Evolutionary conservation across 495 filamentous ascomycete genomes (phyloP).

Genomic region (Talaromyces nanjingensis): DNA sequence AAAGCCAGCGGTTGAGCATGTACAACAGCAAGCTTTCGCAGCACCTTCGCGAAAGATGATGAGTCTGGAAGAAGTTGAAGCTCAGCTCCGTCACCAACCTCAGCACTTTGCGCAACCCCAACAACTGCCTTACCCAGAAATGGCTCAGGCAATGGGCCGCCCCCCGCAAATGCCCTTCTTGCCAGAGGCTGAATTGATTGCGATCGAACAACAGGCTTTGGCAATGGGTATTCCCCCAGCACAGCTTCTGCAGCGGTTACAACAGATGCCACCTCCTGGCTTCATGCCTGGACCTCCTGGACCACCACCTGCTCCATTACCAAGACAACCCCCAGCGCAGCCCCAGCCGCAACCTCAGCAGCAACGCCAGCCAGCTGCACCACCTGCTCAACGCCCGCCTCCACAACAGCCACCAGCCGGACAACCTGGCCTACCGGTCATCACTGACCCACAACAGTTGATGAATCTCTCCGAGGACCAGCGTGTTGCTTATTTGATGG

Average conservation of each 20-base stretch:
- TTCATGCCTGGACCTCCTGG: constrained; percentile 33
- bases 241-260: constrained; percentile 39
- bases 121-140: constrained; percentile 24
- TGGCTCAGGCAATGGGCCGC: constrained; percentile 27
- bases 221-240: constrained; percentile 31
- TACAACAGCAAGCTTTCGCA: constrained; percentile 14
- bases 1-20: constrained; percentile 20
- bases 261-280: constrained; percentile 36
- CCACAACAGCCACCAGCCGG: constrained; percentile 16
- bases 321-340: constrained; percentile 26
- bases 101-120: constrained; percentile 35
- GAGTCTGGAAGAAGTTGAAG: constrained; percentile 96
- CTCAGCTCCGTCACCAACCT: constrained; percentile 71
- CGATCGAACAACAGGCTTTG: constrained; percentile 40
- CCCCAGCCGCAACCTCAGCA: constrained; percentile 28
- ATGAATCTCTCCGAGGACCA: constrained; percentile 70
- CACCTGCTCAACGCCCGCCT: constrained; percentile 15
- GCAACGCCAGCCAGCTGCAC: constrained; percentile 15
- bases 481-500: constrained; percentile 70
- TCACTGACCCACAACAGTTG: constrained; percentile 67
- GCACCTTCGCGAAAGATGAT: constrained; percentile 69
- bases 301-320: constrained; percentile 31
- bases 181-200: constrained; percentile 38
- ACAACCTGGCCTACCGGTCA: constrained; percentile 39
- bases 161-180: constrained; percentile 36